Conservation (phyloP, 352 stramenopile genomes). For the Phytophthora vignae region DNA sequence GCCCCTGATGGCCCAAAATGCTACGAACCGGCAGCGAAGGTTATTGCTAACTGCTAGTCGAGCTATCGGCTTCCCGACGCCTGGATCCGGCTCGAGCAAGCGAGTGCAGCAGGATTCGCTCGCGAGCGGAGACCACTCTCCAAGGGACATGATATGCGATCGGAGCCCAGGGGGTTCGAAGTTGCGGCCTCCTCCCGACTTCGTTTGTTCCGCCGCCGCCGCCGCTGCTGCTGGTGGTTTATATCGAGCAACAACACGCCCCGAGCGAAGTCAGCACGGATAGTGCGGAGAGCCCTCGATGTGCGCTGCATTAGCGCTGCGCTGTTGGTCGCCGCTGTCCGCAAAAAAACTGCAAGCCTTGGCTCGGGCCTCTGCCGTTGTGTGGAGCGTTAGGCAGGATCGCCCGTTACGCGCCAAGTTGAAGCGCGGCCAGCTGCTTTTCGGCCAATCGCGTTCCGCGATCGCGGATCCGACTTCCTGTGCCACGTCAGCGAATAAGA, state of each 20-base stretch:
- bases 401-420: constrained; percentile 28
- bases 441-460: constrained; percentile 23
- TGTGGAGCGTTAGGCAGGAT: neutral
- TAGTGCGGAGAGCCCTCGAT: too few species aligned
- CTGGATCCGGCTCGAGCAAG: neutral
- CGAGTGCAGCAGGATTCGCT: too few species aligned
- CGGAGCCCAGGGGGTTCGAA: neutral
- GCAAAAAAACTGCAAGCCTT: too few species aligned
- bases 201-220: too few species aligned
- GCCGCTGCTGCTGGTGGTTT: neutral
- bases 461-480: constrained; percentile 1
- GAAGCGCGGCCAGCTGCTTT: constrained; percentile 26
- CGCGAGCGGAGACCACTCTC: too few species aligned
- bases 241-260: neutral
- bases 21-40: neutral
- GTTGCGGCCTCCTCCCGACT: neutral
- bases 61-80: neutral
- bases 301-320: too few species aligned
- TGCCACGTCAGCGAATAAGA: constrained; percentile 45
- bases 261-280: too few species aligned
- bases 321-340: too few species aligned
- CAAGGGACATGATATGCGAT: neutral
- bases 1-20: neutral
- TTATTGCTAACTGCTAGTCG: neutral
- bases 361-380: too few species aligned